A percentile compares a stretch with the other conserved stretches of the same genome.
These are phyloP conservation scores for Porpolomopsis calyptriformis DNA, from an alignment of 768 basidiomycete genomes.

Conservation along the genomic window DNA sequence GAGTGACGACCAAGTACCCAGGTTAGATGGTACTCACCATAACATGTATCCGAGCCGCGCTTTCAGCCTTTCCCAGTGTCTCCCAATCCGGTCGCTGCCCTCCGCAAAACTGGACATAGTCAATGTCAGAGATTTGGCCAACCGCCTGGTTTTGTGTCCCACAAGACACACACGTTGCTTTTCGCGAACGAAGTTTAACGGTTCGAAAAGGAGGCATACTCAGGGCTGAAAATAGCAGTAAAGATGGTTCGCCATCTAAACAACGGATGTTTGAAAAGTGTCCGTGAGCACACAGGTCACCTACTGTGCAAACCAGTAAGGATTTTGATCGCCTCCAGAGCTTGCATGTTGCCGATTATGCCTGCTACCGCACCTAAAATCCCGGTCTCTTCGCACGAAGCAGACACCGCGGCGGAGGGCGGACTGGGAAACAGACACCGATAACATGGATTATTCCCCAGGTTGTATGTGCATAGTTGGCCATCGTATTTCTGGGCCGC, in stretches of 20 bases:
- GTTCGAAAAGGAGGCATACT: conserved; percentile 63
- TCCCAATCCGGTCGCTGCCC: conserved; percentile 61
- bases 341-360: conserved; percentile 82
- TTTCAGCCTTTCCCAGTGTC: conserved; percentile 35
- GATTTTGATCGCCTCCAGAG: conserved; percentile 77
- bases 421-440: conserved; percentile 86
- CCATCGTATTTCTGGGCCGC: conserved; percentile 84
- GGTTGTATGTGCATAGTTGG: conserved; percentile 69
- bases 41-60: conserved; percentile 34
- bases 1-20: not conserved
- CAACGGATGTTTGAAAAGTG: not conserved
- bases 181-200: conserved; percentile 68
- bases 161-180: conserved; percentile 68
- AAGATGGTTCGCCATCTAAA: conserved; percentile 47
- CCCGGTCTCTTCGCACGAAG: conserved; percentile 82
- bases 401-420: conserved; percentile 48
- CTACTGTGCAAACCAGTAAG: conserved; percentile 57
- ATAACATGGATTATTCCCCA: conserved; percentile 78
- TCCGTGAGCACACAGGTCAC: conserved; percentile 4
- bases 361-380: conserved; percentile 86
- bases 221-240: conserved; percentile 70
- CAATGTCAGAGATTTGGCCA: conserved; percentile 43
- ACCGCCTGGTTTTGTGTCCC: conserved; percentile 37
- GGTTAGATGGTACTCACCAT: conserved; percentile 24
- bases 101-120: conserved; percentile 85